phyloP scores from a whole-genome alignment of 352 stramenopile genomes.

The Phytophthora uliginosa region DNA sequence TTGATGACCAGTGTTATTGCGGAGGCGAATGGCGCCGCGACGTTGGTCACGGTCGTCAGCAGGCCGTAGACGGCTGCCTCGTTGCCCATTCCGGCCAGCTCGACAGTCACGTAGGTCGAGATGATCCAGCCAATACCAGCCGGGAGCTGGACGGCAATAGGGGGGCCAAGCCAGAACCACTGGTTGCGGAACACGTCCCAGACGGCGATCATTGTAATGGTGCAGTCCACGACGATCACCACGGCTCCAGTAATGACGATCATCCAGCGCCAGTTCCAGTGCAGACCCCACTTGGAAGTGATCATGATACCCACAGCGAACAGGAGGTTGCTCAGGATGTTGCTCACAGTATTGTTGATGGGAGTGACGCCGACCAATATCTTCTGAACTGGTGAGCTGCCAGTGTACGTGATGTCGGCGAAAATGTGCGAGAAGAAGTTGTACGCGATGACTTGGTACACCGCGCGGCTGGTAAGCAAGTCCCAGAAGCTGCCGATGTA shows the following conservation, averaged over 20 bases:
- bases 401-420: conserved; percentile 39
- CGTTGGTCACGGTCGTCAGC: conserved; percentile 45
- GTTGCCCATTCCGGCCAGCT: conserved; percentile 52
- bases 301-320: conserved; percentile 38
- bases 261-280: conserved; percentile 55
- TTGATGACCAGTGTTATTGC: conserved; percentile 47
- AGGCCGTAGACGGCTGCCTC: conserved; percentile 52
- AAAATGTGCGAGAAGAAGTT: conserved; percentile 51
- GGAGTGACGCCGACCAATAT: conserved; percentile 44
- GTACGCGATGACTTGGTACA: conserved; percentile 58
- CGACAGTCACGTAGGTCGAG: conserved; percentile 42
- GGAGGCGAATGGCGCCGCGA: conserved; percentile 41
- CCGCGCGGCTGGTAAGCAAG: conserved; percentile 38
- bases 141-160: conserved; percentile 41
- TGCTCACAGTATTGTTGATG: conserved; percentile 41
- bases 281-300: conserved; percentile 44
- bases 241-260: conserved; percentile 32
- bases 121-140: conserved; percentile 46
- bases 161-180: conserved; percentile 46
- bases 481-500: conserved; percentile 48
- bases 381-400: conserved; percentile 27
- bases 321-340: conserved; percentile 37
- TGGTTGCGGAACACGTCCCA: conserved; percentile 49
- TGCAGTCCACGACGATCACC: conserved; percentile 39
- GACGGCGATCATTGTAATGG: conserved; percentile 32